These are phyloP conservation scores for Trametes cinnabarina DNA, from an alignment of 768 basidiomycete genomes.

Conservation along the genomic window DNA sequence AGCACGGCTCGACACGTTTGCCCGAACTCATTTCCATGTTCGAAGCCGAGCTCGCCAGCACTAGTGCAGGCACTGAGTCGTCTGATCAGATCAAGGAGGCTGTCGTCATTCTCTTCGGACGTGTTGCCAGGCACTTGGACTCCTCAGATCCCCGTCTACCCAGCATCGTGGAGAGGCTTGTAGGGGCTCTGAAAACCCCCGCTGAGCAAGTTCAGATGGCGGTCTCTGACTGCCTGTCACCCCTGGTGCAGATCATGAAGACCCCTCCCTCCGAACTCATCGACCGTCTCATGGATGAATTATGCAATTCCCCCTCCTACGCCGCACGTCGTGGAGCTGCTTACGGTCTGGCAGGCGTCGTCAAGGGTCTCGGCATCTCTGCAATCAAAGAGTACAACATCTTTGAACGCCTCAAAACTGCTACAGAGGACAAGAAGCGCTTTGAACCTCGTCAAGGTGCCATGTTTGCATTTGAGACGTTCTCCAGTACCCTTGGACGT, in stretches of 20 bases:
- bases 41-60: conserved; percentile 63
- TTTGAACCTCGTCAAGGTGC: conserved; percentile 90
- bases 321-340: conserved; percentile 95
- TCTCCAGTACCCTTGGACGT: conserved; percentile 82
- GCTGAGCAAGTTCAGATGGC: conserved; percentile 96
- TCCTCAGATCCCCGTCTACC: conserved; percentile 75
- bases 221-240: conserved; percentile 91
- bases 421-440: conserved; percentile 85
- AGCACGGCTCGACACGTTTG: conserved; percentile 71
- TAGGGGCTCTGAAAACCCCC: conserved; percentile 89
- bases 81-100: conserved; percentile 92
- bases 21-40: conserved; percentile 77
- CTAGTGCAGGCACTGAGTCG: conserved; percentile 56
- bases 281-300: conserved; percentile 71
- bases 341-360: conserved; percentile 89
- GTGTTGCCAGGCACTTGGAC: conserved; percentile 85
- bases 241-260: conserved; percentile 72
- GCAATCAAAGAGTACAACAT: conserved; percentile 84
- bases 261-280: conserved; percentile 61
- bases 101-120: conserved; percentile 90
- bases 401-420: conserved; percentile 66
- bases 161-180: conserved; percentile 75
- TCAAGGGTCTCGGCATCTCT: conserved; percentile 87
- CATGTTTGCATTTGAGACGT: conserved; percentile 91
- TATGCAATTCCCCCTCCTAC: conserved; percentile 81